These are phyloP conservation scores for Trichoderma sp. DNA, from an alignment of 2,329 filamentous ascomycete genomes.

Conservation along the genomic window DNA sequence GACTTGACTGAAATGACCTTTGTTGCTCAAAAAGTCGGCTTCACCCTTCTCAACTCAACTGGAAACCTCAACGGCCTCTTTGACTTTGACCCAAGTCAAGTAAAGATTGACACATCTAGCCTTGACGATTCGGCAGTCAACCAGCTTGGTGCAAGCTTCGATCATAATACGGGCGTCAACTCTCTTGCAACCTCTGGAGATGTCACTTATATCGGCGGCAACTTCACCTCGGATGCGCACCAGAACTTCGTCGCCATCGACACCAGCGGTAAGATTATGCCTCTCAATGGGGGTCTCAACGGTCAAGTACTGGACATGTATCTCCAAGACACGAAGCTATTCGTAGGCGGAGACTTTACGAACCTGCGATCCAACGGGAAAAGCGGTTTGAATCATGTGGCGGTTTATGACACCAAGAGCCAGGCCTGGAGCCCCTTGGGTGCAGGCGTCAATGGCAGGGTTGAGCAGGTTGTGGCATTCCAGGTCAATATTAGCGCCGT, in stretches of 20 bases:
- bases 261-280: conserved; percentile 59
- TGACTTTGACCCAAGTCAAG: conserved; percentile 69
- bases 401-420: conserved; percentile 66
- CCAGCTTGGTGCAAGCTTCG: conserved; percentile 68
- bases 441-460: conserved; percentile 78
- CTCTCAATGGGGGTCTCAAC: conserved; percentile 73
- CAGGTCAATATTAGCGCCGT: conserved; percentile 72
- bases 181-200: conserved; percentile 64
- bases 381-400: conserved; percentile 70
- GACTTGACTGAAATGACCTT: conserved; percentile 63
- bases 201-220: conserved; percentile 75
- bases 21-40: conserved; percentile 86
- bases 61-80: conserved; percentile 86
- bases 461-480: conserved; percentile 72
- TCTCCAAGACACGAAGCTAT: conserved; percentile 64
- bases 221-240: conserved; percentile 68
- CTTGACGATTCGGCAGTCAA: conserved; percentile 74
- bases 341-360: conserved; percentile 82
- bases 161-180: conserved; percentile 64
- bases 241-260: conserved; percentile 77
- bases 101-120: conserved; percentile 56
- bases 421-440: conserved; percentile 78
- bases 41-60: conserved; percentile 69
- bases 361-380: conserved; percentile 63
- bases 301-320: conserved; percentile 72